Base-by-base conservation (phyloP, 164 flowering plant genomes). In the Tetrastigma voinierianum region DNA sequence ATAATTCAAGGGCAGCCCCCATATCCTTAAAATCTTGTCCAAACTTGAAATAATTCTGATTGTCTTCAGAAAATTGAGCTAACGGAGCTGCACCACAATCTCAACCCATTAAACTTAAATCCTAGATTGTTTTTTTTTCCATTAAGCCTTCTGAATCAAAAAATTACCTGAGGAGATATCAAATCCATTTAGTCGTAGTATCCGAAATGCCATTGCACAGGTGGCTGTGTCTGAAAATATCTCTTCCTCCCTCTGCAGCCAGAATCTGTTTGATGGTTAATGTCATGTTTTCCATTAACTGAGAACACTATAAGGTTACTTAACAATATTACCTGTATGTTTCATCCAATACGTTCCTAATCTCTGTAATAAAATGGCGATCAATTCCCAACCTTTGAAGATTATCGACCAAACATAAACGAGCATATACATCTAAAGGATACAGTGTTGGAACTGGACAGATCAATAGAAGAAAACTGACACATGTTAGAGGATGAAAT, bases 391-490 rank as follows among this genome's bases (percentile, higher is more conserved):
- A 74, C 60, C 73, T 87, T 69, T 84, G 77, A 56, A 88, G 82
- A 70, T 43, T 74, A 56, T 90, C 97, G 61, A 91, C 79, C 88
- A 89, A 71, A 62, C 62, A 73, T 12, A 94, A 87, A 19, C 75
- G 84, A 18, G 76, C 76, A 80, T 86, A 80, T 67, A 76, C 65
- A 61, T 88, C 83, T 14, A 82, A 61, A 46, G 98, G 98, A 75
- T 90, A 82, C 69, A 81, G 67, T 16, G 93, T 75, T 24, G 98
- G 99, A 76, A 95, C 99, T 95, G 91, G 65, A 76, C 54, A 54
- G 23, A 49, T 18, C 48, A 61, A 49, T 24, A 46, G 23, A n/a
- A 64, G 17, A 20, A 21, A 65, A 51, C 57, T 66, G 48, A 23
- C 46, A 6, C 65, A 40, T 15, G 13, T 54, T 17, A 49, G 55